A percentile compares a stretch with the other conserved stretches of the same genome.
These are phyloP conservation scores for Biscogniauxia mediterranea DNA, from an alignment of 2,329 filamentous ascomycete genomes.

Conservation along the genomic window DNA sequence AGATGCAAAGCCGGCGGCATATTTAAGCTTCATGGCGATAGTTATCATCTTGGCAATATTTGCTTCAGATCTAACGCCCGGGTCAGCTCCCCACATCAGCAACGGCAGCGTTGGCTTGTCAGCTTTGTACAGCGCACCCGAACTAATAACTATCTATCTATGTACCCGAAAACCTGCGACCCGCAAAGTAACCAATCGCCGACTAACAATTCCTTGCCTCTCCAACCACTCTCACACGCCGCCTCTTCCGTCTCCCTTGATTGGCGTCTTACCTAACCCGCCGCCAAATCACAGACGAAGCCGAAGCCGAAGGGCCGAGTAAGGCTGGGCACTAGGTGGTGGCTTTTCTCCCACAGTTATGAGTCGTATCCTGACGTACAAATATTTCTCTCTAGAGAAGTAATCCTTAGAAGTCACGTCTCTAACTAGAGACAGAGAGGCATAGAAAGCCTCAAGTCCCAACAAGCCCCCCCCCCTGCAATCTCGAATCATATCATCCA, in stretches of 20 bases:
- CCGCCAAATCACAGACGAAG: not conserved
- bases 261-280: not conserved
- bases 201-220: not conserved
- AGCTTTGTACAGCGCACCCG: not conserved
- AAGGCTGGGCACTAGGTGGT: not conserved
- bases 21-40: slow-evolving; percentile 8
- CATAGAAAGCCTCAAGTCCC: not conserved
- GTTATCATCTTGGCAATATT: not conserved
- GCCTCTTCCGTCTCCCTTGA: not conserved
- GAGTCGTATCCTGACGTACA: not conserved
- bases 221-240: no score
- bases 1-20: not conserved
- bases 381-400: not conserved
- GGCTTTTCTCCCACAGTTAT: not conserved
- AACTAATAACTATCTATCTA: not conserved
- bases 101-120: not conserved
- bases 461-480: not conserved
- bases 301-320: not conserved
- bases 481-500: not conserved
- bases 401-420: not conserved
- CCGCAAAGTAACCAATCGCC: not conserved
- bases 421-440: not conserved
- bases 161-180: not conserved
- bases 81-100: not conserved
- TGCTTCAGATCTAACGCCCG: not conserved